A percentile compares a stretch with the other conserved stretches of the same genome.
These are phyloP conservation scores for Paspalum vaginatum DNA, from an alignment of 176 grass and related monocot species.

Conservation along the genomic window DNA sequence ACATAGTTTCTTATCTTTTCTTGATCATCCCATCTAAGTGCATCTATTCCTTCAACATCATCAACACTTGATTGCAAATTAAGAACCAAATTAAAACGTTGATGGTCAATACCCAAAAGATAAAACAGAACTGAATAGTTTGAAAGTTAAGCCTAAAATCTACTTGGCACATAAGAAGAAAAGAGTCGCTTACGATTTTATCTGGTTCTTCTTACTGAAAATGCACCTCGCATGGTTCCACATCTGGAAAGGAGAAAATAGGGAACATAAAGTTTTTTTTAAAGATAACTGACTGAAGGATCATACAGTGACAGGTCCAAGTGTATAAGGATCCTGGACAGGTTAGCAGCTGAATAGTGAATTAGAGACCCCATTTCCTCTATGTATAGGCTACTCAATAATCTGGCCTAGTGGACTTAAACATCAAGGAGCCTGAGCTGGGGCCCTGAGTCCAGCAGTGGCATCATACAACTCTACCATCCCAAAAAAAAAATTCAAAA, in stretches of 20 bases:
- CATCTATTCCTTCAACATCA: constrained; percentile 92
- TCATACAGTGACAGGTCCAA: background rate
- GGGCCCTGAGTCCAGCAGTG: too few relatives aligned
- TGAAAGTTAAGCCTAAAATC: background rate
- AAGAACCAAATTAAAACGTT: constrained; percentile 9
- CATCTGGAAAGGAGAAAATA: constrained; percentile 65
- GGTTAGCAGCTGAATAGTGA: too few relatives aligned
- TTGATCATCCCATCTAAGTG: constrained; percentile 94
- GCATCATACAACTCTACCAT: background rate
- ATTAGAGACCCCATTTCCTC: too few relatives aligned
- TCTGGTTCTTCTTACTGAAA: constrained; percentile 88
- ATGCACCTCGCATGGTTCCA: constrained; percentile 94
- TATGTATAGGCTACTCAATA: too few relatives aligned
- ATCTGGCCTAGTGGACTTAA: too few relatives aligned
- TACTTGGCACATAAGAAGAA: background rate
- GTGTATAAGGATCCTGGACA: too few relatives aligned
- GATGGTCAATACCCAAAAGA: background rate
- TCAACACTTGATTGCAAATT: constrained; percentile 62
- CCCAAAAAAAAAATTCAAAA: background rate
- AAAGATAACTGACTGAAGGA: constrained; percentile 22
- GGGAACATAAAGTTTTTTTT: background rate
- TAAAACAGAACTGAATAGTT: background rate
- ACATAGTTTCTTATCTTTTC: constrained; percentile 83
- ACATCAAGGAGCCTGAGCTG: too few relatives aligned
- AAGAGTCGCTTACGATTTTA: constrained; percentile 68